phyloP scores from a whole-genome alignment of 345 rosid genomes.

The Gossypium mustelinum region DNA sequence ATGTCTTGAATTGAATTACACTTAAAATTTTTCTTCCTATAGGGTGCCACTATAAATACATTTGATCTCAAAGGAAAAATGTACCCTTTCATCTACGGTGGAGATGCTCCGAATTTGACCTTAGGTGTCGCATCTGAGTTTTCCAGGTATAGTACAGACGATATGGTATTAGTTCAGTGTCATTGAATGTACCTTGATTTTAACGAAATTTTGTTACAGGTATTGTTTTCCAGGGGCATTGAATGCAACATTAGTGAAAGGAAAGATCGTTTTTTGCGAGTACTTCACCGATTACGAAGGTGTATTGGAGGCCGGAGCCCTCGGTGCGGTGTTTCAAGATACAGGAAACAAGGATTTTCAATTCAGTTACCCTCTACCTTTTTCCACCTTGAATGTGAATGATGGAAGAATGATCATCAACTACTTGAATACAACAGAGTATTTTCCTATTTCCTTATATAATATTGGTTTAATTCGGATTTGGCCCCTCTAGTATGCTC shows the following conservation, averaged over 20 bases:
- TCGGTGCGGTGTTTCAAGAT: not conserved
- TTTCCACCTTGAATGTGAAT: not conserved
- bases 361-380: conserved; percentile 6
- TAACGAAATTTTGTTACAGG: not conserved
- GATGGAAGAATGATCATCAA: not conserved
- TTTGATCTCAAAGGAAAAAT: conserved; percentile 8
- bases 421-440: conserved; percentile 6
- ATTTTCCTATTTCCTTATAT: not conserved
- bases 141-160: not conserved
- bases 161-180: not conserved
- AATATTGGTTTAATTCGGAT: not conserved
- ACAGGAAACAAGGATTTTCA: not conserved
- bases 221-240: not conserved
- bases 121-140: not conserved
- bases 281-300: not conserved
- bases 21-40: not conserved
- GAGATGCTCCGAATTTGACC: conserved; percentile 1
- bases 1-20: not conserved
- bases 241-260: conserved; percentile 10
- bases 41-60: conserved; percentile 12
- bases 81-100: conserved; percentile 9
- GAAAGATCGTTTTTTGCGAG: conserved; percentile 1
- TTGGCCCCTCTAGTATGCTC: not conserved
- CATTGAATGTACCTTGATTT: not conserved
- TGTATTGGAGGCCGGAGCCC: not conserved